Base-by-base conservation (phyloP, 177 flowering plant genomes). In the Tripterygium wilfordii region DNA sequence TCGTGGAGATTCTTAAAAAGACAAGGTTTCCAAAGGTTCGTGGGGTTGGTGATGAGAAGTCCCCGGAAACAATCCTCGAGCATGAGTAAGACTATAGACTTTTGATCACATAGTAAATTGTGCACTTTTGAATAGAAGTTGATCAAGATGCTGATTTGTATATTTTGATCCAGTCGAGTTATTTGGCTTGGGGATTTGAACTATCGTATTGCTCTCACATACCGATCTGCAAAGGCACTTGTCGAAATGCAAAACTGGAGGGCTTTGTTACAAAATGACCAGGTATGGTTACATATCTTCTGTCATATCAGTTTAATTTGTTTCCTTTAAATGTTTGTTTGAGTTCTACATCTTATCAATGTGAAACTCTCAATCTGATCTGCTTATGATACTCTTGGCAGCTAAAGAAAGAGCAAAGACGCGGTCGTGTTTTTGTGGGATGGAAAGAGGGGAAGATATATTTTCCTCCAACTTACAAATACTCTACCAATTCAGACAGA, bases 171-270 rank as follows among this genome's bases (percentile, higher is more conserved):
- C 47, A 87, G 97, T 70, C 97, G 97, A 49, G 51, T 89, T 25
- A 79, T 89, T 41, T 89, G 96, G 97, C 90, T 89, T 44, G 97
- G 97, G 22, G 97, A 90, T 65, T 62, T 90, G 45, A 90, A 87
- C 58, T 90, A 90, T 47, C 85, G 97, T 15, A 77, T 90, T 23
- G 80, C 96, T 10, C 80, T 90, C 28, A 66, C 90, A 18, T 77
- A 82, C 40, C 94, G 94, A 16, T 66, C 88, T 33, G 96, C 83
- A 8, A 84, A 81, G 63, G 96, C 97, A 15, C 87, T 84, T 22
- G 92, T 90, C 20, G 96, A 84, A 71, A 90, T 87, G 96, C 96
- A 80, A 56, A 84, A 84, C 60, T 90, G 97, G 97, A 77, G 85
- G 63, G 85, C 86, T 17, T 61, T 90, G 60, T 63, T 90, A 30